phyloP scores from a whole-genome alignment of 768 basidiomycete species.

The Multifurca ochricompacta region DNA sequence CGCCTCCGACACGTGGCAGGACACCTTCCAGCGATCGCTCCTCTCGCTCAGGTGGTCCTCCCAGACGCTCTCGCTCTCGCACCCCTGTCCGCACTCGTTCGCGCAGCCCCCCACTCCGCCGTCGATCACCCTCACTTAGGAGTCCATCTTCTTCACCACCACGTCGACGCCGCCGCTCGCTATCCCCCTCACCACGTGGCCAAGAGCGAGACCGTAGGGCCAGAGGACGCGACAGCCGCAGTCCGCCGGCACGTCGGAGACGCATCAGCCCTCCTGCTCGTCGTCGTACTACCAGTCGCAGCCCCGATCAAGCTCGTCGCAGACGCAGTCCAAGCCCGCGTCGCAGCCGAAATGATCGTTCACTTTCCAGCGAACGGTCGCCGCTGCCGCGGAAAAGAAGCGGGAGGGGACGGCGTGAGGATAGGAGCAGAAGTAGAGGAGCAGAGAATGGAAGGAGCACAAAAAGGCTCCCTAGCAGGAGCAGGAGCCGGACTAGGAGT shows the following conservation, averaged over 20 bases:
- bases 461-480: slow-evolving; percentile 9
- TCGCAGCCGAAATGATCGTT: slow-evolving; percentile 22
- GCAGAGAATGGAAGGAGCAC: slow-evolving; percentile 8
- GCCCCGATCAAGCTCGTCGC: slow-evolving; percentile 31
- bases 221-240: slow-evolving; percentile 38
- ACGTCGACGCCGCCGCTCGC: slow-evolving; percentile 36
- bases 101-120: slow-evolving; percentile 14
- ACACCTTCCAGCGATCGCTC: slow-evolving; percentile 30
- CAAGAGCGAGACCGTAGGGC: slow-evolving; percentile 22
- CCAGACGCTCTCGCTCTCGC: slow-evolving; percentile 27
- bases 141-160: slow-evolving; percentile 18
- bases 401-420: slow-evolving; percentile 5
- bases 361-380: slow-evolving; percentile 31
- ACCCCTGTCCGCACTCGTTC: slow-evolving; percentile 20
- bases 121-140: slow-evolving; percentile 22
- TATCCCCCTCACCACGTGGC: slow-evolving; percentile 44
- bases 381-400: slow-evolving; percentile 18
- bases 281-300: slow-evolving; percentile 29
- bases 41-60: slow-evolving; percentile 36
- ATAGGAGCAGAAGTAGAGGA: slow-evolving; percentile 10
- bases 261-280: slow-evolving; percentile 23
- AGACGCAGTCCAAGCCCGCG: slow-evolving; percentile 40
- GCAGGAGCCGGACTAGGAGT: slow-evolving; percentile 12
- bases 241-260: slow-evolving; percentile 38
- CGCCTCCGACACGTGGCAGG: slow-evolving; percentile 24